These are phyloP conservation scores for Sugiyamaella paludigena DNA, from an alignment of 1,139 yeast genomes.

Conservation along the genomic window DNA sequence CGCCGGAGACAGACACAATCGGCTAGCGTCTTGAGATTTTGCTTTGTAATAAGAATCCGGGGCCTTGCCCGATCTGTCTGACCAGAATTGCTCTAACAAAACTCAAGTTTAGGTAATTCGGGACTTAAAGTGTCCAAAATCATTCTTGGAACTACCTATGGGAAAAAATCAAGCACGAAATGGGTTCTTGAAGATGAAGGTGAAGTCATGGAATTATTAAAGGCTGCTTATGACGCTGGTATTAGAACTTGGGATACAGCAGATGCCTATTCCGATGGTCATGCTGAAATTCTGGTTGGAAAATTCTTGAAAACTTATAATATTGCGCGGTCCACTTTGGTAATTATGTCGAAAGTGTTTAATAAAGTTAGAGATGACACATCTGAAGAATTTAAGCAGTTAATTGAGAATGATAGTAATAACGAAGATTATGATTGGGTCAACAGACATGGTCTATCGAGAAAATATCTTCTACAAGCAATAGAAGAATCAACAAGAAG, in stretches of 20 bases:
- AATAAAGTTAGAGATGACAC: conserved; percentile 28
- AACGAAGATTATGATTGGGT: conserved; percentile 21
- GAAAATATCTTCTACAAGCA: conserved; percentile 55
- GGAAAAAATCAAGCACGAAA: conserved; percentile 63
- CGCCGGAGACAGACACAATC: too few relatives aligned
- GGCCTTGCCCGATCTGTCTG: too few relatives aligned
- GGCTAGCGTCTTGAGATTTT: too few relatives aligned
- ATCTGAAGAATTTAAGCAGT: conserved; percentile 14
- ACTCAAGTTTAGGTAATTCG: conserved; percentile 45
- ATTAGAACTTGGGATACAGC: conserved; percentile 54
- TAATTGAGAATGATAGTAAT: conserved; percentile 35
- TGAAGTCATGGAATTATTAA: conserved; percentile 38
- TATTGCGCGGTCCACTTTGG: conserved; percentile 44
- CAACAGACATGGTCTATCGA: conserved; percentile 46
- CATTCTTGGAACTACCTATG: conserved; percentile 56
- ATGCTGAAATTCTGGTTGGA: conserved; percentile 42
- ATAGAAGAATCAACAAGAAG: conserved; percentile 50
- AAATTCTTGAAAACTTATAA: conserved; percentile 42
- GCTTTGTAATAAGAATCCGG: too few relatives aligned
- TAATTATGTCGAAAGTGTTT: conserved; percentile 27
- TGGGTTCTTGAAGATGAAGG: conserved; percentile 48
- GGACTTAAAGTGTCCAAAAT: conserved; percentile 52
- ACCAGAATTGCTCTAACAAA: too few relatives aligned
- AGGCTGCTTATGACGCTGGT: conserved; percentile 48
- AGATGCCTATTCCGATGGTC: conserved; percentile 46